Base-by-base conservation (phyloP, 23 red algal species). In the Gracilaria gracilis region DNA sequence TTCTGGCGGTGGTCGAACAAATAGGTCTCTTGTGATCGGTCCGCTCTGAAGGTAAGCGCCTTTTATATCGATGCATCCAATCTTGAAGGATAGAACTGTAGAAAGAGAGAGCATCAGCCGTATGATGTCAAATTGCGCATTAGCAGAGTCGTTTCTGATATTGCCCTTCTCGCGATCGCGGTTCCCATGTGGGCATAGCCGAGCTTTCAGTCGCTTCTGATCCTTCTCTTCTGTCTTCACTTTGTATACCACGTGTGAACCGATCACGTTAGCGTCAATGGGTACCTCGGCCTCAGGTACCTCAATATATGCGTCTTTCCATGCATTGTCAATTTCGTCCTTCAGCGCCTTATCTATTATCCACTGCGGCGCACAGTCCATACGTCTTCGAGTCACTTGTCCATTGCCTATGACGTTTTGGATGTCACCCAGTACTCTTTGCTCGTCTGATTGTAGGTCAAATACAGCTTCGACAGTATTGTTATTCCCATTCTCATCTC, bases 121-220 rank as follows among this genome's bases (percentile, higher is more conserved):
- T 24, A 84, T 44, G 33, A 84, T 67, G 32, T 11, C 5, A 65
- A 66, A 84, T 34, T 84, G 50, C 25, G 80, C 80, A 31, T n/a
- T 62, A 4, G 80, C 42, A 17, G 81, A 84, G 34, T 67, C 57
- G 55, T 31, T 38, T 28, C 59, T 12, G 11, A 84, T 84, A 31
- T 66, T 84, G 19, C 31, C 59, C 19, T 84, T 88, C n/a, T n/a
- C n/a, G n/a, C n/a, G n/a, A n/a, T n/a, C n/a, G n/a, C n/a, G n/a
- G n/a, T n/a, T n/a, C n/a, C 85, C 85, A 54, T 79, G 85, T 25
- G 85, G 85, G 54, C 85, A 88, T 7, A 88, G 55, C 36, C 85
- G 77, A 33, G 85, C 69, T 67, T 88, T 88, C 13, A 88, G 21
- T 15, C 49, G 38, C 50, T 79, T 88, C 23, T 77, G 67, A 21